Evolutionary conservation across 1,284 basidiomycete species (phyloP).

Genomic region (Ganoderma sinense): DNA sequence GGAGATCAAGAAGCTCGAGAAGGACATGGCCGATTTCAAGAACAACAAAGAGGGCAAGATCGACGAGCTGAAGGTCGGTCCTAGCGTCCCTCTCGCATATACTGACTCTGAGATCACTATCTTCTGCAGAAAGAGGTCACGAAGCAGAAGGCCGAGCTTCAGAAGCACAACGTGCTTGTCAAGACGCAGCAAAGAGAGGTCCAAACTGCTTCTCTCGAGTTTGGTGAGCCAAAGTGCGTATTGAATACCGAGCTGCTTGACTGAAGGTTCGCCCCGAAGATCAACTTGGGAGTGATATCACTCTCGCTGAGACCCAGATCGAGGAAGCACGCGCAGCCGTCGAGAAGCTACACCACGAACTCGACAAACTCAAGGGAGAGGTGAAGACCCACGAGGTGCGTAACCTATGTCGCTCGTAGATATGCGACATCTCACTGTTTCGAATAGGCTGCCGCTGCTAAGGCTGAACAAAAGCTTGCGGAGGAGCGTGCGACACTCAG

Average conservation of each 20-base stretch:
- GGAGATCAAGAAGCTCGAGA: conserved; percentile 89
- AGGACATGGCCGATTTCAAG: conserved; percentile 98
- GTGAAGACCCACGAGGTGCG: conserved; percentile 62
- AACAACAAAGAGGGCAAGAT: conserved; percentile 98
- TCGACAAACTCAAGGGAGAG: conserved; percentile 65
- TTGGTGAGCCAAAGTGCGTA: conserved; percentile 59
- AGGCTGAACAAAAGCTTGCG: conserved; percentile 77
- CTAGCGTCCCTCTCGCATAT: neutral
- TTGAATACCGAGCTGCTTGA: neutral
- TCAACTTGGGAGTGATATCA: conserved; percentile 86
- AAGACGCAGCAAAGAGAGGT: conserved; percentile 91
- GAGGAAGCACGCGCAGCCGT: conserved; percentile 68
- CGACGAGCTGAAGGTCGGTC: conserved; percentile 86
- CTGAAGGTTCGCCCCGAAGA: conserved; percentile 53
- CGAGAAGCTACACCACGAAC: conserved; percentile 68
- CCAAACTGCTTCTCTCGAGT: conserved; percentile 87
- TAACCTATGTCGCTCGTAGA: neutral
- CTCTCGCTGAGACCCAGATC: conserved; percentile 63
- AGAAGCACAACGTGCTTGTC: conserved; percentile 82
- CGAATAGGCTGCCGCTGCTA: conserved; percentile 61
- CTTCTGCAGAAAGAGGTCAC: conserved; percentile 73
- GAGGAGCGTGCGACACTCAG: conserved; percentile 88
- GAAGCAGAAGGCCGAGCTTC: conserved; percentile 82
- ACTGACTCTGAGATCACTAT: neutral
- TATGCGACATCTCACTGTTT: neutral